phyloP scores from a whole-genome alignment of 176 grass and related monocot species.

The Dactylis glomerata region DNA sequence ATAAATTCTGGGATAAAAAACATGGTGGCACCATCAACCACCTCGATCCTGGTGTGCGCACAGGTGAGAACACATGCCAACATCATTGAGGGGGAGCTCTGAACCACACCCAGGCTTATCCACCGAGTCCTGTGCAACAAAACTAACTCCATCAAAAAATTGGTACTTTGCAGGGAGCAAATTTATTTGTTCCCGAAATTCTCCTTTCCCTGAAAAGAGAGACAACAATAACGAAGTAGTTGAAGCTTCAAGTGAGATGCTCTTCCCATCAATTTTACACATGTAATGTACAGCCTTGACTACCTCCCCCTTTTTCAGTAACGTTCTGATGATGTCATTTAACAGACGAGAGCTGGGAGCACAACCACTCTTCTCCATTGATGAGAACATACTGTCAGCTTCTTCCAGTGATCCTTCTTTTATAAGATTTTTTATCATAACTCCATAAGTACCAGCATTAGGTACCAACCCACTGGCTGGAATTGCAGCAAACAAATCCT shows the following conservation, averaged over 20 bases:
- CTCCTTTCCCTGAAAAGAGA: neutral
- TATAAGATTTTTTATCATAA: neutral
- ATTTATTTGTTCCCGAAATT: neutral
- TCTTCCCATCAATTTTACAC: no score
- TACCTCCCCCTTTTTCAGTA: neutral
- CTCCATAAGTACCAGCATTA: neutral
- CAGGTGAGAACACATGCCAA: no score
- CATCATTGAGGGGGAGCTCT: no score
- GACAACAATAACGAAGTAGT: neutral
- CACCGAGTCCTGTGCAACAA: neutral
- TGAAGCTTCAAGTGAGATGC: no score
- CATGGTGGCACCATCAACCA: no score
- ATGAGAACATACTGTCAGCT: neutral
- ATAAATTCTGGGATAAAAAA: no score
- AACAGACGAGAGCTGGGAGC: neutral
- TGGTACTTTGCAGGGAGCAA: neutral
- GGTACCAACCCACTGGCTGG: neutral
- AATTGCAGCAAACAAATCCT: neutral
- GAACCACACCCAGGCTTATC: neutral
- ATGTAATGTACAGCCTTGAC: no score
- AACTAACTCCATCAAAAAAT: neutral
- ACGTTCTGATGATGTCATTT: neutral
- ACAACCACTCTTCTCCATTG: conserved; percentile 6
- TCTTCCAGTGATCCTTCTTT: neutral
- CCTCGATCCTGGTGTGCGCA: no score